Percentiles rank a stretch among this genome's conserved stretches.
Conservation (phyloP, 2,329 filamentous ascomycete genomes). For the Penicillium sp. region DNA sequence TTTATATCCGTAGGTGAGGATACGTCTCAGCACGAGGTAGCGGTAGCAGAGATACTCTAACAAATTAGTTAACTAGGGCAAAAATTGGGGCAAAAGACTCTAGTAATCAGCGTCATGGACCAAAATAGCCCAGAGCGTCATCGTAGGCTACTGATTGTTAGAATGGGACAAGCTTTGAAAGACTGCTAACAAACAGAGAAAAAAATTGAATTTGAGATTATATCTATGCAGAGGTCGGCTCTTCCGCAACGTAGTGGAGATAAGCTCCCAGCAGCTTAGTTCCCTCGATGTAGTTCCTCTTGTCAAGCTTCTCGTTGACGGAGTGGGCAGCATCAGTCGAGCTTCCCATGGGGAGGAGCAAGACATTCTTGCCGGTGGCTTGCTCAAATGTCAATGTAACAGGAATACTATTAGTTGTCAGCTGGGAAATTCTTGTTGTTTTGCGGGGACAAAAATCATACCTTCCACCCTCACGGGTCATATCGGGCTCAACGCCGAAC, state of each 20-base stretch:
- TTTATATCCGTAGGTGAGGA: no score
- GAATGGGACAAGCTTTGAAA: not conserved
- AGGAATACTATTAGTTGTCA: slow-evolving; percentile 69
- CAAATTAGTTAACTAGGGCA: not conserved
- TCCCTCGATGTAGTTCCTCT: slow-evolving; percentile 96
- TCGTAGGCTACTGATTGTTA: no score
- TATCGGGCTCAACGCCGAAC: slow-evolving; percentile 88
- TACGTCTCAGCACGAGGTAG: not conserved
- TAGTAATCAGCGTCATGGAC: no score
- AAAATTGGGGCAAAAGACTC: not conserved
- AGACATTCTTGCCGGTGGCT: slow-evolving; percentile 95
- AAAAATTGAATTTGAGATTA: not conserved
- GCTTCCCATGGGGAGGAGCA: slow-evolving; percentile 94
- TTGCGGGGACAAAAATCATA: slow-evolving; percentile 39
- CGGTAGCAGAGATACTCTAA: not conserved
- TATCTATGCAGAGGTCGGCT: slow-evolving; percentile 54
- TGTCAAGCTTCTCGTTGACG: slow-evolving; percentile 98
- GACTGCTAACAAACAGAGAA: not conserved
- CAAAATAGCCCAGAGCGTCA: no score
- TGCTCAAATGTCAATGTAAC: slow-evolving; percentile 97
- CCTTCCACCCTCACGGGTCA: slow-evolving; percentile 93
- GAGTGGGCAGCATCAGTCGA: slow-evolving; percentile 95
- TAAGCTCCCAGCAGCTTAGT: slow-evolving; percentile 95
- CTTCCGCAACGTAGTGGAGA: slow-evolving; percentile 91
- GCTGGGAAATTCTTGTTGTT: slow-evolving; percentile 1